Conservation (phyloP, 2,329 filamentous ascomycete genomes). For the Ciborinia camelliae region DNA sequence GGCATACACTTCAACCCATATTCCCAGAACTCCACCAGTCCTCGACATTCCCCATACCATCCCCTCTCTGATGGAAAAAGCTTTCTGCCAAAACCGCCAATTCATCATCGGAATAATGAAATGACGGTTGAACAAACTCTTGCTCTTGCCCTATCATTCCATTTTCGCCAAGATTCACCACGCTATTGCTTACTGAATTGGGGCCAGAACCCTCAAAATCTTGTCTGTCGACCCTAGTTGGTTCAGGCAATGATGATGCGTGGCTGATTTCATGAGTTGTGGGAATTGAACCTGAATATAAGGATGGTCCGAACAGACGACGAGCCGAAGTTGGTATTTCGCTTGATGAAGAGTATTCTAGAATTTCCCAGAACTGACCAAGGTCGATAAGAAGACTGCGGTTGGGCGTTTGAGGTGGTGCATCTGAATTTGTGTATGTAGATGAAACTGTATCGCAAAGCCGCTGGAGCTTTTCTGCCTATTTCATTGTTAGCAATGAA, state of each 20-base stretch:
- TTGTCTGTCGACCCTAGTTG: constrained; percentile 40
- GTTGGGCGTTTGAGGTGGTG: constrained; percentile 33
- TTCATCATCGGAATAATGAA: constrained; percentile 41
- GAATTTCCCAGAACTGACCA: constrained; percentile 47
- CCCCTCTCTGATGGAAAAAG: constrained; percentile 45
- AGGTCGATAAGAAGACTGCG: constrained; percentile 45
- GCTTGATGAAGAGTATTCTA: constrained; percentile 45
- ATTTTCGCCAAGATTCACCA: not conserved
- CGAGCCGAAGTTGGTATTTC: constrained; percentile 38
- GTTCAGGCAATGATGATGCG: constrained; percentile 43
- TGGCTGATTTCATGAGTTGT: constrained; percentile 42
- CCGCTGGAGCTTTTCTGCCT: constrained; percentile 44
- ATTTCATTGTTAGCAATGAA: not conserved
- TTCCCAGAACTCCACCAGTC: constrained; percentile 28
- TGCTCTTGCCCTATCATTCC: constrained; percentile 23
- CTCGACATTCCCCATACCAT: constrained; percentile 17
- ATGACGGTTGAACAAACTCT: constrained; percentile 9
- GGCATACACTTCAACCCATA: not conserved
- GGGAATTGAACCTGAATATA: constrained; percentile 36
- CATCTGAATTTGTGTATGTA: constrained; percentile 40
- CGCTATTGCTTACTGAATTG: constrained; percentile 30
- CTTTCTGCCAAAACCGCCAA: constrained; percentile 47
- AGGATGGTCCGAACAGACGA: constrained; percentile 43
- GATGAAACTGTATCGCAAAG: constrained; percentile 45
- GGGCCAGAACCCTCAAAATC: constrained; percentile 25